These are phyloP conservation scores for Rhizopogon vinicolor DNA, from an alignment of 768 basidiomycete species.

Conservation along the genomic window DNA sequence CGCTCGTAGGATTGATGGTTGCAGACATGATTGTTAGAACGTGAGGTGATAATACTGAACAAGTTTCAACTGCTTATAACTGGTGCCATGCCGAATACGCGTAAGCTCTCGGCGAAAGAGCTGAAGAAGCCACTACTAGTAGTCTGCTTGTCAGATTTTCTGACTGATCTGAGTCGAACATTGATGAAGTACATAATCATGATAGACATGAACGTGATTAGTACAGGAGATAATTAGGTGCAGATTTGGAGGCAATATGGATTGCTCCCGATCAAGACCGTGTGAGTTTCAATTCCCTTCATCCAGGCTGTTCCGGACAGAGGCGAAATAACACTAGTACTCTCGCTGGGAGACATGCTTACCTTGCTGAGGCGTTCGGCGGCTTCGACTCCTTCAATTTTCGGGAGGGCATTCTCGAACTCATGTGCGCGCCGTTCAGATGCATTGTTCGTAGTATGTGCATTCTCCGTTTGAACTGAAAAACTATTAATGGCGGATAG, in stretches of 20 bases:
- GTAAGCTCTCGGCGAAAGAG: neutral
- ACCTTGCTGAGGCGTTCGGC: conserved; percentile 8
- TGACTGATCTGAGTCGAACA: neutral
- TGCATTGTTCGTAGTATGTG: conserved; percentile 81
- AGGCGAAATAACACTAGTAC: neutral
- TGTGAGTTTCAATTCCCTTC: conserved; percentile 2
- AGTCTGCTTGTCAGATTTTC: neutral
- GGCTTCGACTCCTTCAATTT: conserved; percentile 12
- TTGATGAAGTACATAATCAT: no score
- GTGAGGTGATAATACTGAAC: neutral
- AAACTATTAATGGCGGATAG: conserved; percentile 36
- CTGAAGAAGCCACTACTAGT: neutral
- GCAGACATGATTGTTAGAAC: conserved; percentile 17
- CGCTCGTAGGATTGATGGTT: conserved; percentile 30
- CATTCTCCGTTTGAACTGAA: conserved; percentile 4
- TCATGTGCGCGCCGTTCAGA: conserved; percentile 59
- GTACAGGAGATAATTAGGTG: no score
- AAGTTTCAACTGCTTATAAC: neutral
- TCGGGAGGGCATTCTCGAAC: conserved; percentile 29
- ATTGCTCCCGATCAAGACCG: neutral
- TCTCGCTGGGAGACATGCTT: conserved; percentile 15
- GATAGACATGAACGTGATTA: no score
- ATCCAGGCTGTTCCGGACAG: neutral
- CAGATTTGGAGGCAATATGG: neutral
- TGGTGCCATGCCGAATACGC: neutral